Evolutionary conservation across 495 filamentous ascomycete species (phyloP).

Genomic region (Hypoxylon subgilvum): DNA sequence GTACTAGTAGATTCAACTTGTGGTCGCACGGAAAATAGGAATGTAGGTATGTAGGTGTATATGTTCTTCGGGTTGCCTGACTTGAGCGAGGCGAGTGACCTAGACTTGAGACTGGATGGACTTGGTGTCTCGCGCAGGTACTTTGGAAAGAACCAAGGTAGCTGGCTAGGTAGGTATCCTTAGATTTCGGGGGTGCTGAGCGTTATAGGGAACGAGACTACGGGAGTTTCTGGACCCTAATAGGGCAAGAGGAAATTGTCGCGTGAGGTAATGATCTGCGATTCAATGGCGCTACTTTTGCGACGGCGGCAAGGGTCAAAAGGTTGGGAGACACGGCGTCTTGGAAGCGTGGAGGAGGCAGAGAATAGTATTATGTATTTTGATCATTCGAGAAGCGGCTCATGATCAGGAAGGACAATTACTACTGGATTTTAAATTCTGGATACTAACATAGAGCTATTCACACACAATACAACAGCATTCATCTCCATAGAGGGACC

Average conservation of each 20-base stretch:
- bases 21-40: slow-evolving; percentile 35
- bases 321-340: slow-evolving; percentile 24
- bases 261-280: slow-evolving; percentile 45
- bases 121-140: slow-evolving; percentile 34
- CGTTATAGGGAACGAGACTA: slow-evolving; percentile 36
- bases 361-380: slow-evolving; percentile 7
- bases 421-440: too few relatives aligned
- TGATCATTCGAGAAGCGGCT: neutral
- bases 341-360: slow-evolving; percentile 29
- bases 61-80: slow-evolving; percentile 29
- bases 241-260: slow-evolving; percentile 40
- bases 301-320: slow-evolving; percentile 39
- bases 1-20: slow-evolving; percentile 31
- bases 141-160: slow-evolving; percentile 16
- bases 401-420: slow-evolving; percentile 13
- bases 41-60: slow-evolving; percentile 4
- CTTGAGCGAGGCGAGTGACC: slow-evolving; percentile 32
- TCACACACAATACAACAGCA: too few relatives aligned
- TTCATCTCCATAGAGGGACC: too few relatives aligned
- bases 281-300: slow-evolving; percentile 44
- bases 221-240: slow-evolving; percentile 40
- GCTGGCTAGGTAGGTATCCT: too few relatives aligned
- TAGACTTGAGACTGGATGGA: too few relatives aligned
- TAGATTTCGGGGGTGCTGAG: slow-evolving; percentile 29
- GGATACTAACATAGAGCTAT: too few relatives aligned